These are phyloP conservation scores for Salix udensis DNA, from an alignment of 345 rosid species.

Conservation along the genomic window DNA sequence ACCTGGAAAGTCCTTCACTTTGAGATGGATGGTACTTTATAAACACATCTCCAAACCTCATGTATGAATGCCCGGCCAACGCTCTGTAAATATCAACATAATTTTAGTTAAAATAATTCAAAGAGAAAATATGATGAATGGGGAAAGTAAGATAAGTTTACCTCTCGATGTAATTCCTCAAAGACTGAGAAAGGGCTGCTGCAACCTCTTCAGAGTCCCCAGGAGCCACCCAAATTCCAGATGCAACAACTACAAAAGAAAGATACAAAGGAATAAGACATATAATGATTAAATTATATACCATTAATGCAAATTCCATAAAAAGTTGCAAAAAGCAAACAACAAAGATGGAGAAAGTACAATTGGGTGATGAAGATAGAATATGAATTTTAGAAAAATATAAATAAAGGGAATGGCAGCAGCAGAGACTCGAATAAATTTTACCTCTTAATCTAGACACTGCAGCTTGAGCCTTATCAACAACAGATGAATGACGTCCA, in stretches of 20 bases:
- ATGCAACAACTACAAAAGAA: slow-evolving; percentile 66
- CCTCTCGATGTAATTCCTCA: slow-evolving; percentile 91
- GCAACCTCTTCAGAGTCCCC: slow-evolving; percentile 98
- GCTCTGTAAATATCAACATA: slow-evolving; percentile 49
- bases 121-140: slow-evolving; percentile 3
- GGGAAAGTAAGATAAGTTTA: slow-evolving; percentile 30
- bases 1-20: slow-evolving; percentile 78
- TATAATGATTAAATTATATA: slow-evolving; percentile 1
- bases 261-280: slow-evolving; percentile 4
- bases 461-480: slow-evolving; percentile 75
- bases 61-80: slow-evolving; percentile 62
- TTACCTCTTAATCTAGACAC: slow-evolving; percentile 85
- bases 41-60: slow-evolving; percentile 96
- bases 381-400: neutral
- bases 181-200: slow-evolving; percentile 83
- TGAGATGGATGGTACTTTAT: slow-evolving; percentile 73
- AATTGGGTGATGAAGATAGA: neutral
- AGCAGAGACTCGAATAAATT: neutral
- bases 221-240: slow-evolving; percentile 96
- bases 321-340: neutral
- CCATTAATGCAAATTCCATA: slow-evolving; percentile 3
- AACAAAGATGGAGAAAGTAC: neutral
- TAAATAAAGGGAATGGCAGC: neutral
- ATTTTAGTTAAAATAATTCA: neutral
- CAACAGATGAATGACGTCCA: slow-evolving; percentile 64